Conservation (phyloP, 2,329 filamentous ascomycete species). For the Ceratocystis lukuohia region DNA sequence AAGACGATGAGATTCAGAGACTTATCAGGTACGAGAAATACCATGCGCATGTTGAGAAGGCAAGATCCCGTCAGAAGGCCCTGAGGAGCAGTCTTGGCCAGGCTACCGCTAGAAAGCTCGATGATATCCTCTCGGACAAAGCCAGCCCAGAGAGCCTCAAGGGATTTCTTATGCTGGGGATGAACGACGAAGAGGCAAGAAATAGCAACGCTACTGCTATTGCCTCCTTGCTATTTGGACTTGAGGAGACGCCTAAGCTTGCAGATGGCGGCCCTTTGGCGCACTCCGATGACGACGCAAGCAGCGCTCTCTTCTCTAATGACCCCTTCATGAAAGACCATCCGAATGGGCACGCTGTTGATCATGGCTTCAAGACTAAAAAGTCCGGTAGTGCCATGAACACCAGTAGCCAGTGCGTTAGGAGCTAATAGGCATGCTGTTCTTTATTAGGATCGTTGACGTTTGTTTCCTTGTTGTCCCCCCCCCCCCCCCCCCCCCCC, state of each 20-base stretch:
- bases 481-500: too few species aligned
- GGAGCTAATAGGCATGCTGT: not conserved
- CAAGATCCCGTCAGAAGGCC: not conserved
- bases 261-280: not conserved
- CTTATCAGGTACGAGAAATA: not conserved
- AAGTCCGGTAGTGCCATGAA: not conserved
- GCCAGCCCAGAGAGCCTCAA: not conserved
- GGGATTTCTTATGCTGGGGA: not conserved
- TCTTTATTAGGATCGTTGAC: not conserved
- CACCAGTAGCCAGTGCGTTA: not conserved
- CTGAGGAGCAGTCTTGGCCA: not conserved
- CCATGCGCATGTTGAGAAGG: not conserved
- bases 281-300: not conserved
- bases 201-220: not conserved
- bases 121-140: not conserved
- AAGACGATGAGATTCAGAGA: not conserved
- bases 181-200: not conserved
- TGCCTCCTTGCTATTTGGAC: not conserved
- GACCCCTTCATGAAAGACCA: not conserved
- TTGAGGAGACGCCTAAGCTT: not conserved
- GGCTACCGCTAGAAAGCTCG: not conserved
- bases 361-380: not conserved
- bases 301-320: not conserved
- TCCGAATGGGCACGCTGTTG: not conserved
- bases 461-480: not conserved